Conservation (phyloP, 495 filamentous ascomycete species). For the Neurospora discreta region DNA sequence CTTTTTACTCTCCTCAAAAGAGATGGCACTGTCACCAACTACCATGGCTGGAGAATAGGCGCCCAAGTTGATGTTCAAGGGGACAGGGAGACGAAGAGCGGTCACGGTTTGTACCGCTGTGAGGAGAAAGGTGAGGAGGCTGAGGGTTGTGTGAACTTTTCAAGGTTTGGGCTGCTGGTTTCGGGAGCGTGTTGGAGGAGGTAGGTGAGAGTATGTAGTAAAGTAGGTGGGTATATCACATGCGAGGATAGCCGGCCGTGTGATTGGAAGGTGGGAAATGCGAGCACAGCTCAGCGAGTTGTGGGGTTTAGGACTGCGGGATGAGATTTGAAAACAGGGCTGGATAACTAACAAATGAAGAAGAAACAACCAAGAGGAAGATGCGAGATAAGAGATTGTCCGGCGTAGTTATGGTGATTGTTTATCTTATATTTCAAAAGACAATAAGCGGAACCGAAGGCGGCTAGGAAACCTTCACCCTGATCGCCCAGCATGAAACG, state of each 20-base stretch:
- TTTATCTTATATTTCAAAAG: not conserved
- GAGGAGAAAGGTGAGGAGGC: conserved; percentile 7
- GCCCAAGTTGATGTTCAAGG: conserved; percentile 48
- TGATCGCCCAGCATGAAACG: not conserved
- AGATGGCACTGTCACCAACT: conserved; percentile 48
- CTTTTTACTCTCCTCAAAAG: conserved; percentile 30
- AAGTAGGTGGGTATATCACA: too few relatives aligned
- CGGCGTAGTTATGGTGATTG: not conserved
- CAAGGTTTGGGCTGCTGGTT: not conserved
- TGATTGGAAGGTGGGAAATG: too few relatives aligned
- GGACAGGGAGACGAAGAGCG: conserved; percentile 12
- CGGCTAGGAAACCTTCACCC: not conserved
- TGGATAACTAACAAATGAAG: too few relatives aligned
- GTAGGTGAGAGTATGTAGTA: too few relatives aligned
- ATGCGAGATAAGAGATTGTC: not conserved
- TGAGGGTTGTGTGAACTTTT: conserved; percentile 6
- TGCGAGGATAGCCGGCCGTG: too few relatives aligned
- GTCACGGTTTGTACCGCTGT: conserved; percentile 2
- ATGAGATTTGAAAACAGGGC: not conserved
- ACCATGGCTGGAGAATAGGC: conserved; percentile 48
- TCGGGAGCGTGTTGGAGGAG: too few relatives aligned
- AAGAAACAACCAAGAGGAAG: too few relatives aligned
- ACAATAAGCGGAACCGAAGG: too few relatives aligned
- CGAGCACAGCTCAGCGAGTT: not conserved
- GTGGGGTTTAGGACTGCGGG: not conserved